Evolutionary conservation across 257 asterid genomes (phyloP).

Genomic region (Solanum pinnatisectum): DNA sequence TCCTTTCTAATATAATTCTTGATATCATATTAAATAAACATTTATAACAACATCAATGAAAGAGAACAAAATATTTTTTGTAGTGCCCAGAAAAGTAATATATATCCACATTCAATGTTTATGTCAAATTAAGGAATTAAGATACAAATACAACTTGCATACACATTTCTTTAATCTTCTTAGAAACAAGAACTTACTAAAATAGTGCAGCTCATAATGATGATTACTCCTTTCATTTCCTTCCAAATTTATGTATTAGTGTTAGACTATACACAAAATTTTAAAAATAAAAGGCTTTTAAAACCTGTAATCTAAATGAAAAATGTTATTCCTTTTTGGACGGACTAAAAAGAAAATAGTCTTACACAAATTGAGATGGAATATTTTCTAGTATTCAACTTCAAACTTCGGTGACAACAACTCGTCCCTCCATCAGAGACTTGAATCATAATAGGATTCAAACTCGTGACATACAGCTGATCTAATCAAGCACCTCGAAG

Average conservation of each 20-base stretch:
- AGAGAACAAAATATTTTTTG: too few species aligned
- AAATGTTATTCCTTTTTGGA: not conserved
- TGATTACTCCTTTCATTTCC: not conserved
- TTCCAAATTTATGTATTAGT: not conserved
- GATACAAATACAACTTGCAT: not conserved
- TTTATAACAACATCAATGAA: too few species aligned
- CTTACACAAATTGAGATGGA: not conserved
- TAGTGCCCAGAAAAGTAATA: not conserved
- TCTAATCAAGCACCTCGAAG: not conserved
- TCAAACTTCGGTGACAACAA: not conserved
- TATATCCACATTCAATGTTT: not conserved
- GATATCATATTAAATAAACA: too few species aligned
- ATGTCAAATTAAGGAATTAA: not conserved
- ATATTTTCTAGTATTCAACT: not conserved
- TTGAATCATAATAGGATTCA: not conserved
- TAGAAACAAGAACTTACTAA: not conserved
- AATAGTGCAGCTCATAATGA: not conserved
- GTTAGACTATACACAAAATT: not conserved
- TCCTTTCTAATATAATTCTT: too few species aligned
- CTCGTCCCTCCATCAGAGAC: not conserved
- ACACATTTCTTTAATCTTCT: not conserved
- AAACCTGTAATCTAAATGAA: not conserved
- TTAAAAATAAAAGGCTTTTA: not conserved
- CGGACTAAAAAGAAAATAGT: not conserved
- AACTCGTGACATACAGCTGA: not conserved